Conservation (phyloP, 441 rosid species). For the Melastoma candidum region DNA sequence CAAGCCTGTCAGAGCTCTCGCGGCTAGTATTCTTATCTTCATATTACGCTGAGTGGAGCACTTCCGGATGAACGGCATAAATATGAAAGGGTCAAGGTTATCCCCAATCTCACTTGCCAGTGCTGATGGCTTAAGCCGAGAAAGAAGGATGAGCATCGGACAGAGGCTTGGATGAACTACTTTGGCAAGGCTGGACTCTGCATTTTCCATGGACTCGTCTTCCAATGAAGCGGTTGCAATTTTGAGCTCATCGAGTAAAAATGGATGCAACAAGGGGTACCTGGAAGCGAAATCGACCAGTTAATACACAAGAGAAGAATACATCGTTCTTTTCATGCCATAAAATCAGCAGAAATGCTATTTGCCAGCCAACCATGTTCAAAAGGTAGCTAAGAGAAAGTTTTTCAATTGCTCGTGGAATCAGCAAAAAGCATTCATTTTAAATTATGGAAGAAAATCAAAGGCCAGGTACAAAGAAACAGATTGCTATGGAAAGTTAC, state of each 20-base stretch:
- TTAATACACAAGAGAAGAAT: slow-evolving; percentile 6
- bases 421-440: no score
- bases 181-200: slow-evolving; percentile 54
- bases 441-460: neutral
- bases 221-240: slow-evolving; percentile 65
- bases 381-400: no score
- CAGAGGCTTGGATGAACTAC: slow-evolving; percentile 95
- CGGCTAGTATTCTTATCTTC: slow-evolving; percentile 84
- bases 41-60: slow-evolving; percentile 90
- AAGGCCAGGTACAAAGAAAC: neutral
- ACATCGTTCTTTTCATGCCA: slow-evolving; percentile 1
- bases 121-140: slow-evolving; percentile 94
- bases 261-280: slow-evolving; percentile 85
- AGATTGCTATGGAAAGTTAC: slow-evolving; percentile 27
- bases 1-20: slow-evolving; percentile 85
- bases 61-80: slow-evolving; percentile 87
- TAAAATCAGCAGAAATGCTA: neutral
- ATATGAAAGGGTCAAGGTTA: slow-evolving; percentile 81
- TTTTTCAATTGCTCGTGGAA: no score
- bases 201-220: slow-evolving; percentile 35
- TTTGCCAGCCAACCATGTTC: no score
- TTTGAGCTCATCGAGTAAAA: slow-evolving; percentile 63
- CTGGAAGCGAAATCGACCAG: slow-evolving; percentile 26
- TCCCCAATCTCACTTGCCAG: slow-evolving; percentile 83
- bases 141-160: slow-evolving; percentile 84